Evolutionary conservation across 78 protist species (phyloP).

Genomic region (Pigoraptor vietnamica): DNA sequence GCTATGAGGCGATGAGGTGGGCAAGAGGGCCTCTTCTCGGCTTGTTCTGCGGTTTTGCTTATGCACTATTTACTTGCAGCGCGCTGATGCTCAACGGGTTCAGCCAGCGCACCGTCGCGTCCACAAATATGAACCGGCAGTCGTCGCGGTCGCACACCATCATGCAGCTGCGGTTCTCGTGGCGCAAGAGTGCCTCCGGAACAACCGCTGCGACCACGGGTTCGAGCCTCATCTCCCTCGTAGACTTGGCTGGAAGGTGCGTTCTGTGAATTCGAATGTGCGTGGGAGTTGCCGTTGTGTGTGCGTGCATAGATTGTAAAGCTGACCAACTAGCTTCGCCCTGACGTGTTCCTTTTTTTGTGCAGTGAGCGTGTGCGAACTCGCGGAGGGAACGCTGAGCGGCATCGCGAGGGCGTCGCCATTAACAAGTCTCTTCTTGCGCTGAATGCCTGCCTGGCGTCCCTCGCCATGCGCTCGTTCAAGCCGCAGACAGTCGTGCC

Average conservation of each 20-base stretch:
- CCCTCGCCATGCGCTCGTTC: neutral
- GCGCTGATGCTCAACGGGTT: constrained; percentile 34
- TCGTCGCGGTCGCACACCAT: constrained; percentile 59
- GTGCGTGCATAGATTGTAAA: neutral
- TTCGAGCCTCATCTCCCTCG: constrained; percentile 37
- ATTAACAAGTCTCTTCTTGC: constrained; percentile 54
- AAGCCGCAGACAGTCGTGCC: neutral
- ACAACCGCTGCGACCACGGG: neutral
- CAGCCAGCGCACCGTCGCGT: constrained; percentile 12
- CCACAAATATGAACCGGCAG: neutral
- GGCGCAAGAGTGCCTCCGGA: neutral
- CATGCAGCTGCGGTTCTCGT: neutral
- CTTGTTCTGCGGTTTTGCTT: neutral
- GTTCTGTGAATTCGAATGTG: neutral
- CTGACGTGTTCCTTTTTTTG: neutral
- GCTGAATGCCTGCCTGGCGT: constrained; percentile 11
- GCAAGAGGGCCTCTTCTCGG: neutral
- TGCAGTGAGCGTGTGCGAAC: constrained; percentile 29
- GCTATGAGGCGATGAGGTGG: constrained; percentile 17
- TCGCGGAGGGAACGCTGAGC: constrained; percentile 37
- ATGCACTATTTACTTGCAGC: neutral
- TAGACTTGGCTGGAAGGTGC: constrained; percentile 59
- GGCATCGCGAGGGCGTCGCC: constrained; percentile 42
- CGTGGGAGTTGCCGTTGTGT: neutral
- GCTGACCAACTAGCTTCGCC: neutral